Conservation (phyloP, 129 eudicot genomes). For the carrot (Daucus carota) region DNA sequence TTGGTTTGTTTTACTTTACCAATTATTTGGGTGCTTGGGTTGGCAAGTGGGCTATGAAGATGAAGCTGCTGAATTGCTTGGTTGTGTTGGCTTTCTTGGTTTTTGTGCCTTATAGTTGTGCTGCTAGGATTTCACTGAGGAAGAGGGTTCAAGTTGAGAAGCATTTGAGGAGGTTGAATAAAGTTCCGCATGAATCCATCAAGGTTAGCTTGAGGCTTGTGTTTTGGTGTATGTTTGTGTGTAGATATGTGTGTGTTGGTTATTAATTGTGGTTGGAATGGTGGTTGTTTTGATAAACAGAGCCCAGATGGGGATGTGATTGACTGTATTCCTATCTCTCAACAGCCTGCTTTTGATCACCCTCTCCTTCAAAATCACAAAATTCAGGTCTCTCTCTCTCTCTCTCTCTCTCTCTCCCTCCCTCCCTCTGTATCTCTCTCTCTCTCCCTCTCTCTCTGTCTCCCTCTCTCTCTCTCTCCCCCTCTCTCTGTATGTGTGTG, state of each 20-base stretch:
- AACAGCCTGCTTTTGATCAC: constrained; percentile 88
- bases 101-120: constrained; percentile 7
- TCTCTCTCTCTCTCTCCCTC: background rate
- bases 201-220: constrained; percentile 33
- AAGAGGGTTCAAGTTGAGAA: constrained; percentile 37
- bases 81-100: background rate
- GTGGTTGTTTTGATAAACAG: constrained; percentile 16
- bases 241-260: background rate
- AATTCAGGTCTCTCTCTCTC: constrained; percentile 46
- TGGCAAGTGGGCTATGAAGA: constrained; percentile 3
- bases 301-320: constrained; percentile 77
- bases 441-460: no score
- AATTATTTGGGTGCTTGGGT: background rate
- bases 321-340: constrained; percentile 63
- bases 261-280: background rate
- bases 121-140: constrained; percentile 15
- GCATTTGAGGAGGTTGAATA: constrained; percentile 66
- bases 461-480: no score
- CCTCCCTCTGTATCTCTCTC: no score
- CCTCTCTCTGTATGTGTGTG: no score
- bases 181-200: constrained; percentile 56
- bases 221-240: background rate
- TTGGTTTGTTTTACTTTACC: background rate
- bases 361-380: constrained; percentile 69
- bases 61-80: constrained; percentile 7